Evolutionary conservation across 192 early-diverging fungal species (phyloP), one percentile per base, ranked within the genome.

Genomic region (Geranomyces variabilis): DNA sequence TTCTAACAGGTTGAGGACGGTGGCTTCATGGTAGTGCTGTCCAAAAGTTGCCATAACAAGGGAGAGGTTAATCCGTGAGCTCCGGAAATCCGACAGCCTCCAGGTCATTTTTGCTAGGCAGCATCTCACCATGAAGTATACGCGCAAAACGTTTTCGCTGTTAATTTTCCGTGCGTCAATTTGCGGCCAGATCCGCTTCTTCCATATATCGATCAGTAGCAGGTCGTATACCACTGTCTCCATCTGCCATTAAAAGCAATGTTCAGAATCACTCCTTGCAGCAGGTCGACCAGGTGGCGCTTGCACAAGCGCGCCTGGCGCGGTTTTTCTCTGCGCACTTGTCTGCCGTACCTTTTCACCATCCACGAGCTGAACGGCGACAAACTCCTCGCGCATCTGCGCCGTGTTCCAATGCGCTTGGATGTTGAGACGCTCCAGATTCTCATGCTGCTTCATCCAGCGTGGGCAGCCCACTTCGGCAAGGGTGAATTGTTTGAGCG

Each of bases 11-110:
- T 86, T 86, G 1, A 86, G 36, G 1, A 84, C 46, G 21, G 85
- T 84, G 15, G 82, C 79, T 70, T 86, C 85, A 57, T 84, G 80
- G 55, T 79, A 83, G 0, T 81, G 73, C 85, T 86, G 53, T 29
- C 15, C 17, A 59, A 49, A 28, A 21, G 31, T 48, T 65, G 29
- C 15, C 0, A 1, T 15, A 17, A 17, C 15, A 21, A 26, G 26
- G 29, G 14, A 28, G 26, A 60, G 28, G 58, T 1, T 49, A 17
- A 49, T 1, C 48, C 17, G 22, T 49, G 28, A 61, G 24, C 69
- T n/a, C n/a, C n/a, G n/a, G n/a, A n/a, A n/a, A n/a, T n/a, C n/a
- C n/a, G n/a, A n/a, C n/a, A n/a, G n/a, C n/a, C n/a, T n/a, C n/a
- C n/a, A n/a, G n/a, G n/a, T n/a, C n/a, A n/a, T n/a, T n/a, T n/a